Conservation (phyloP, 441 rosid genomes). For the Gossypium aridum region DNA sequence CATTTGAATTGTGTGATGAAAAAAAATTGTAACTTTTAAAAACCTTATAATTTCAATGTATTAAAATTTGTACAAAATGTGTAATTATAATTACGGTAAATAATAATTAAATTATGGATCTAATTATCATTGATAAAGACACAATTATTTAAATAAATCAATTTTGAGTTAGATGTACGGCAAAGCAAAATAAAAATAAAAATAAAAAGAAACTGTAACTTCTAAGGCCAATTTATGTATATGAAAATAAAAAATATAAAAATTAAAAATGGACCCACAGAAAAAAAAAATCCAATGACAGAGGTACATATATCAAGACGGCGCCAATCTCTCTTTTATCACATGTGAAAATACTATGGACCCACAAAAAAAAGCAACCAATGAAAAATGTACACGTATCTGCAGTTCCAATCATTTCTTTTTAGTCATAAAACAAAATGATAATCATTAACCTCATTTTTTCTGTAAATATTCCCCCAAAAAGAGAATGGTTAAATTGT, state of each 20-base stretch:
- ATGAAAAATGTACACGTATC: slow-evolving; percentile 15
- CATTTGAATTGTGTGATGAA: no score
- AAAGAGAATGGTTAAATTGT: background rate
- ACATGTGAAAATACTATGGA: background rate
- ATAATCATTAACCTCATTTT: background rate
- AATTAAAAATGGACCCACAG: background rate
- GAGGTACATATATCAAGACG: slow-evolving; percentile 15
- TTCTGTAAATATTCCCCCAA: background rate
- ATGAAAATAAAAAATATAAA: background rate
- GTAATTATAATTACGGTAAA: background rate
- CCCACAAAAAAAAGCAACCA: slow-evolving; percentile 14
- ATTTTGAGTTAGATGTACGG: slow-evolving; percentile 29
- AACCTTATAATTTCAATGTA: background rate
- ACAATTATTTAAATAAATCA: background rate
- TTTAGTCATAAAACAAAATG: slow-evolving; percentile 21
- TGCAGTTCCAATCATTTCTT: background rate
- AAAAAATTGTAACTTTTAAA: background rate
- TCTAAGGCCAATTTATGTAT: slow-evolving; percentile 10
- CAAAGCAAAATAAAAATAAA: slow-evolving; percentile 20
- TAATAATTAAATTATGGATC: background rate
- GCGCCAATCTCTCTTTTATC: background rate
- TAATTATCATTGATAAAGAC: background rate
- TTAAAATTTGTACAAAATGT: background rate
- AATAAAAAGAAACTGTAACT: slow-evolving; percentile 6
- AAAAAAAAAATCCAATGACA: slow-evolving; percentile 17